These are phyloP conservation scores for Colletotrichum eleusines DNA, from an alignment of 2,329 filamentous ascomycete genomes.

Conservation along the genomic window DNA sequence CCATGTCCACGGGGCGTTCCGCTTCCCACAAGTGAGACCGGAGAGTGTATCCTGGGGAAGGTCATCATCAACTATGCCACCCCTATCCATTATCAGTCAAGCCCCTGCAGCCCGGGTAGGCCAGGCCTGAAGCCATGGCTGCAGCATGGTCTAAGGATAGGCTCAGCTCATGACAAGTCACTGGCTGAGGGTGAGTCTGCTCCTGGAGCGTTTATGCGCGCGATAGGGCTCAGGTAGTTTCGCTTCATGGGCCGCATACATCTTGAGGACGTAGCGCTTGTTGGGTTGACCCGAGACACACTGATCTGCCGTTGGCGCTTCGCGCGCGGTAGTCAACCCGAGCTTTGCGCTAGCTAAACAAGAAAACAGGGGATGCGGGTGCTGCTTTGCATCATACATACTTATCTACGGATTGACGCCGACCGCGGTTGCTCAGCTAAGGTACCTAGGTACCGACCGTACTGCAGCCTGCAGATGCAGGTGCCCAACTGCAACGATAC, in stretches of 20 bases:
- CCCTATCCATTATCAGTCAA: neutral
- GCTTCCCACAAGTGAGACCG: neutral
- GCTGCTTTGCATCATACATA: neutral
- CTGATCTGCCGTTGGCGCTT: conserved; percentile 1
- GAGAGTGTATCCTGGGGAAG: neutral
- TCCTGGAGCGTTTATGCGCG: neutral
- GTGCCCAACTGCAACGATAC: neutral
- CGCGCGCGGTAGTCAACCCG: neutral
- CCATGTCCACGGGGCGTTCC: neutral
- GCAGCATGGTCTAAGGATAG: neutral
- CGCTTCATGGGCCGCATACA: neutral
- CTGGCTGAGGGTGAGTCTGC: neutral
- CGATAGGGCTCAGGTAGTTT: neutral
- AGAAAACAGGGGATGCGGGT: neutral
- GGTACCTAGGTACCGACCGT: neutral
- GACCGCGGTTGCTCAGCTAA: neutral
- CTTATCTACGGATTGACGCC: too few species aligned
- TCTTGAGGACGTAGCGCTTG: neutral
- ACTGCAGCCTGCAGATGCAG: neutral
- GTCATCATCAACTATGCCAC: neutral
- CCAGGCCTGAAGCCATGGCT: neutral
- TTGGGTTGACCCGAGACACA: neutral
- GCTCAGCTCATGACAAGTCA: neutral
- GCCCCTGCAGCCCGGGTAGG: neutral
- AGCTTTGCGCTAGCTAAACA: neutral